Base-by-base conservation (phyloP, 305 asterid species). In the Striga hermonthica region DNA sequence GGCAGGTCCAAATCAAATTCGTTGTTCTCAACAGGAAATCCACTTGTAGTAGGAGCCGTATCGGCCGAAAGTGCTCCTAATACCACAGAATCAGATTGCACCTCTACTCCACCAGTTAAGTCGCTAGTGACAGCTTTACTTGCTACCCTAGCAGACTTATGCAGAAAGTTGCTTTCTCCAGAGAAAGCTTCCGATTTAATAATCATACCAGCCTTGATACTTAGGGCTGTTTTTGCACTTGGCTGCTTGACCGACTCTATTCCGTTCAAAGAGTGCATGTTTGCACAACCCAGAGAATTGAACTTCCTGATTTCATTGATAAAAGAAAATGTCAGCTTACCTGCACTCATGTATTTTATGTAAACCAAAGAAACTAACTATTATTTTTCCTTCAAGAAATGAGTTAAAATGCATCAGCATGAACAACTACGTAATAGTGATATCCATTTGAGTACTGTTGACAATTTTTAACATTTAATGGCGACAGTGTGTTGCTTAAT, bases 1-100 rank as follows among this genome's bases (percentile, higher is more conserved):
- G 95, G 96, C 36, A 56, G 56, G 69, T 89, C 96, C 82, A 89
- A 74, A 75, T 85, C 87, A 65, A 68, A 80, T 60, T 82, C 90
- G 60, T 76, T 85, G 61, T 64, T 69, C 15, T 77, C 84, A 59
- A 63, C 73, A 39, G 75, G 71, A 66, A 81, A 81, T 16, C 85
- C 85, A 57, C 78, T 75, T 44, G 79, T 64, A 53, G 72, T 74
- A n/a, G 82, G 80, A 78, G 80, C 79, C 74, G 74, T 73, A 69
- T 84, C 88, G n/a, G 88, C 85, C 35, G 86, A 81, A 57, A 84
- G 82, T 14, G 80, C 74, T 47, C 79, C 91, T 56, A 86, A 79
- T 40, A 76, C 60, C 39, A 62, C 69, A 43, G 83, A 72, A 72
- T 83, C 83, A 62, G 88, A 77, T 52, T 76, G 84, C 44, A 70